Evolutionary conservation across 805 yeast genomes (phyloP).

Genomic region (Wickerhamomyces kurtzmanii): DNA sequence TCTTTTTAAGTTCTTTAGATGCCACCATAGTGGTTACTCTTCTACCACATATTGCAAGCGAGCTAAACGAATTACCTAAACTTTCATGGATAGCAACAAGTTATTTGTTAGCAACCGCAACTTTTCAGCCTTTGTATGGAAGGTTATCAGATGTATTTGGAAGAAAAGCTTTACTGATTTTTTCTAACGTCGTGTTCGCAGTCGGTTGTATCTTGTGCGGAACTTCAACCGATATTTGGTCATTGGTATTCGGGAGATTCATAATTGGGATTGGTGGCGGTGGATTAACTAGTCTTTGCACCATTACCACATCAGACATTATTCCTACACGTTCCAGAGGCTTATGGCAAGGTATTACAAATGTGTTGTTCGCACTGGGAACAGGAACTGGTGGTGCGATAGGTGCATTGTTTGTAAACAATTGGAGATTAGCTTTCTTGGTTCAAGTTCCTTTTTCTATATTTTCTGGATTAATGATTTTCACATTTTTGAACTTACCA

Average conservation of each 20-base stretch:
- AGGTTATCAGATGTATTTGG: slow-evolving; percentile 68
- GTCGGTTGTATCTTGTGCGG: slow-evolving; percentile 51
- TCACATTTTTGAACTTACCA: slow-evolving; percentile 28
- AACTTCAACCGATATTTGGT: slow-evolving; percentile 31
- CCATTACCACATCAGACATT: slow-evolving; percentile 70
- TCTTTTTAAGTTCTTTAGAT: slow-evolving; percentile 58
- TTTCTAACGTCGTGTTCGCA: slow-evolving; percentile 47
- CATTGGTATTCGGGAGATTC: slow-evolving; percentile 47
- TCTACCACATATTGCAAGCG: slow-evolving; percentile 58
- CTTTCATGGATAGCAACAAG: slow-evolving; percentile 71
- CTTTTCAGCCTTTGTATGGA: slow-evolving; percentile 68
- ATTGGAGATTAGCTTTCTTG: slow-evolving; percentile 38
- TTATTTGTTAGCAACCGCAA: slow-evolving; percentile 57
- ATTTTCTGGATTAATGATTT: slow-evolving; percentile 30
- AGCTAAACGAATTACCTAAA: slow-evolving; percentile 50
- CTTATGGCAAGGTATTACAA: slow-evolving; percentile 73
- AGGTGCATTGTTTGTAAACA: slow-evolving; percentile 42
- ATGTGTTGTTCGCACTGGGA: slow-evolving; percentile 69
- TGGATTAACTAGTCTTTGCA: slow-evolving; percentile 64
- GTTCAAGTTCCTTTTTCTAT: slow-evolving; percentile 44
- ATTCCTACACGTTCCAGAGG: slow-evolving; percentile 74
- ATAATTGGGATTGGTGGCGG: slow-evolving; percentile 89
- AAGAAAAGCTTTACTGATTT: slow-evolving; percentile 38
- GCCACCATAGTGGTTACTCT: slow-evolving; percentile 60
- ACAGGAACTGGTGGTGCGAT: slow-evolving; percentile 61